Conservation (phyloP, 169 alveolate genomes). For the Plasmodium gonderi region DNA sequence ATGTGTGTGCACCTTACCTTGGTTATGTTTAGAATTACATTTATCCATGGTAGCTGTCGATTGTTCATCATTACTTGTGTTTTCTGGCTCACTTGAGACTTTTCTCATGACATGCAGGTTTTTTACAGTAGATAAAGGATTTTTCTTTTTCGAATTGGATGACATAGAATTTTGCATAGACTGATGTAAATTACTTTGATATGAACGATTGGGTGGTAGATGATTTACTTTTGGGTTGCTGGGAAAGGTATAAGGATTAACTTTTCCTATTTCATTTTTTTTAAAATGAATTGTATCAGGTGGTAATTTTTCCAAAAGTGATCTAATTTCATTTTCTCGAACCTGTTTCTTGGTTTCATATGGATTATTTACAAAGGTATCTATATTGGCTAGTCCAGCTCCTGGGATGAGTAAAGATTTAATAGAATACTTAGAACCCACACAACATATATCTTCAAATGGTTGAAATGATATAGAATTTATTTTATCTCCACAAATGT, state of each 20-base stretch:
- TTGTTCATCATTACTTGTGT: no score
- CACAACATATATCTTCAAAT: constrained; percentile 95
- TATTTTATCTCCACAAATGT: constrained; percentile 75
- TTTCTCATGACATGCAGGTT: no score
- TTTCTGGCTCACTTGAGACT: no score
- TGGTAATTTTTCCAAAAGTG: constrained; percentile 93
- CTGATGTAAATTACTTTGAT: no score
- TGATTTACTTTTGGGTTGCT: not conserved
- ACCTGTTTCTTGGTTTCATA: constrained; percentile 87
- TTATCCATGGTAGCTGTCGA: no score
- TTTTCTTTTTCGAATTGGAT: no score
- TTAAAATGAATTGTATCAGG: constrained; percentile 92
- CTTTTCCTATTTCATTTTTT: constrained; percentile 89
- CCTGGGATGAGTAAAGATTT: constrained; percentile 95
- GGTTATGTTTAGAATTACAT: no score
- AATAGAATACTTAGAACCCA: constrained; percentile 91
- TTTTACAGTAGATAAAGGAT: no score
- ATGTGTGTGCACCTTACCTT: no score
- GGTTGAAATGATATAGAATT: constrained; percentile 90
- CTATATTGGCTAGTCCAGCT: constrained; percentile 94
- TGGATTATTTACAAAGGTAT: constrained; percentile 87
- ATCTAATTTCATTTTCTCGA: constrained; percentile 91
- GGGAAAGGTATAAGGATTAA: constrained; percentile 76
- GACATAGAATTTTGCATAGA: no score
- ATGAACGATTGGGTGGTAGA: no score